phyloP scores from a whole-genome alignment of 148 eudicot genomes.

The Vaccinium macrocarpon region DNA sequence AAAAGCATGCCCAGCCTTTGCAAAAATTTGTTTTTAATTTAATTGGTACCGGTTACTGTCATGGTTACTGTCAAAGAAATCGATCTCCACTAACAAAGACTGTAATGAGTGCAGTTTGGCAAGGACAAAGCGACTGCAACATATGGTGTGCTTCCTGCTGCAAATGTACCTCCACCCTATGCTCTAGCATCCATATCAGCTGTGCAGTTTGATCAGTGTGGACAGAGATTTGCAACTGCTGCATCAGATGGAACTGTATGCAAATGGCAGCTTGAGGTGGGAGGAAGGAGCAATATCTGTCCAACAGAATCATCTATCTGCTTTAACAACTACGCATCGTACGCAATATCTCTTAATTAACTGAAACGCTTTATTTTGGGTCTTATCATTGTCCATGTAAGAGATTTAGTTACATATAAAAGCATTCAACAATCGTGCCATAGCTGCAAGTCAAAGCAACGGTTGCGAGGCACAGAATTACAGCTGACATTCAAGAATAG shows the following conservation, averaged over 20 bases:
- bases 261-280: slow-evolving; percentile 99
- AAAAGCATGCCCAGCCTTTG: background rate
- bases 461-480: background rate
- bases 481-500: background rate
- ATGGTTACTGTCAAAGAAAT: background rate
- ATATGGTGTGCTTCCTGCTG: slow-evolving; percentile 93
- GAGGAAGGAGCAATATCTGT: slow-evolving; percentile 85
- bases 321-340: slow-evolving; percentile 90
- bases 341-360: slow-evolving; percentile 29
- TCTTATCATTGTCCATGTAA: background rate
- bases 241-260: slow-evolving; percentile 97
- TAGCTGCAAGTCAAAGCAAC: background rate
- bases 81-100: slow-evolving; percentile 18
- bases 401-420: background rate
- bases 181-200: slow-evolving; percentile 86
- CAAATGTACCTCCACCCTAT: slow-evolving; percentile 95
- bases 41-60: background rate
- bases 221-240: slow-evolving; percentile 87
- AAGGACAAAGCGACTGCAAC: slow-evolving; percentile 90
- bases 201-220: slow-evolving; percentile 79
- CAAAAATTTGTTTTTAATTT: background rate
- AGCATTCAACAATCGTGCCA: background rate
- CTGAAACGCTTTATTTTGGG: background rate
- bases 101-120: slow-evolving; percentile 60
- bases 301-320: slow-evolving; percentile 92